Conservation (phyloP, 768 basidiomycete genomes). For the Hygrocybe punicea region DNA sequence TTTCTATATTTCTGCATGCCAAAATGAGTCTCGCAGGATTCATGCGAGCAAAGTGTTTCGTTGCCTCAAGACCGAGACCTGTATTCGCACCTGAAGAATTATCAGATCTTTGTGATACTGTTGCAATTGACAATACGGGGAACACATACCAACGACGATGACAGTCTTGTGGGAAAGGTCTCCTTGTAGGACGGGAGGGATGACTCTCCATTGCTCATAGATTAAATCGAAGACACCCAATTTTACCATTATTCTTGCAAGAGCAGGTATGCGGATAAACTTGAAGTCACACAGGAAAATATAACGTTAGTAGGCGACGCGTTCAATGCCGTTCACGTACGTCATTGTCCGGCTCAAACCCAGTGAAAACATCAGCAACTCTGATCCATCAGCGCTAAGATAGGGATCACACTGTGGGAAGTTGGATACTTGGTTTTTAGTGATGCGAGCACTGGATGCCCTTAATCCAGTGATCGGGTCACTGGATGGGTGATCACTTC, state of each 20-base stretch:
- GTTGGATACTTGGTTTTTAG: too few relatives aligned
- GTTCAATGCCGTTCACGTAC: too few relatives aligned
- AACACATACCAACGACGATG: constrained; percentile 36
- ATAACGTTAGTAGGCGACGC: too few relatives aligned
- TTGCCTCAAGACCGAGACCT: constrained; percentile 48
- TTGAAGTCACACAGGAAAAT: too few relatives aligned
- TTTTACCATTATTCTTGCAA: neutral
- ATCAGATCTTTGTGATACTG: neutral
- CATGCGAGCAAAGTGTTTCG: constrained; percentile 46
- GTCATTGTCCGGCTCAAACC: too few relatives aligned
- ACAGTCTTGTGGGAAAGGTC: constrained; percentile 47
- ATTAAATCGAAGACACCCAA: constrained; percentile 4
- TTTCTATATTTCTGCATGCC: constrained; percentile 37
- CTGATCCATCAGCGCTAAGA: too few relatives aligned
- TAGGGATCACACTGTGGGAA: too few relatives aligned
- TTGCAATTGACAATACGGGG: neutral
- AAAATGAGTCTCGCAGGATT: constrained; percentile 40
- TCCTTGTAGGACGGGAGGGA: constrained; percentile 30
- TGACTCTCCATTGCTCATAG: constrained; percentile 18
- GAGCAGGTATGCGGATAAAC: too few relatives aligned
- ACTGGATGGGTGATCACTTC: too few relatives aligned
- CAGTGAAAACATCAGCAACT: too few relatives aligned
- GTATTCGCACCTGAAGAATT: constrained; percentile 41
- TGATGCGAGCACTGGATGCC: too few relatives aligned
- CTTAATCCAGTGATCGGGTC: too few relatives aligned